These are phyloP conservation scores for Fusarium odoratissimum DNA, from an alignment of 2,329 filamentous ascomycete species.

Conservation along the genomic window DNA sequence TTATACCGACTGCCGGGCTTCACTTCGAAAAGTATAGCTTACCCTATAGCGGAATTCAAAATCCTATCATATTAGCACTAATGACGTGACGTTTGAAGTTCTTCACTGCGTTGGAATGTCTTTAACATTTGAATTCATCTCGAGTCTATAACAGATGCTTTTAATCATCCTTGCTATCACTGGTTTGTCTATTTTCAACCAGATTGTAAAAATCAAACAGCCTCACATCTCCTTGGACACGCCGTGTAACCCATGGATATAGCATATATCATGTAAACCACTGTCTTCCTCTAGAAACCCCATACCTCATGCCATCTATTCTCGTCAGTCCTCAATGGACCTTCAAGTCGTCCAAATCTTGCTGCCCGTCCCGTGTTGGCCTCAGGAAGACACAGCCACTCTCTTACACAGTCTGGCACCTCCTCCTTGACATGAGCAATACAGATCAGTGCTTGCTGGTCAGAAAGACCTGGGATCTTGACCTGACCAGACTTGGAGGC, in stretches of 20 bases:
- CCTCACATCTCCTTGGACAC: neutral
- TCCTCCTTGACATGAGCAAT: conserved; percentile 93
- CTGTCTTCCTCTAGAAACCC: conserved; percentile 53
- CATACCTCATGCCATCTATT: conserved; percentile 75
- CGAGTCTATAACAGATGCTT: neutral
- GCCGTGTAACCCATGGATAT: neutral
- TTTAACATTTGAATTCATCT: neutral
- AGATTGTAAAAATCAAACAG: neutral
- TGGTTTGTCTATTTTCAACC: neutral
- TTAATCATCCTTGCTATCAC: neutral
- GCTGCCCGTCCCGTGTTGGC: conserved; percentile 71
- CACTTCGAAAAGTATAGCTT: neutral
- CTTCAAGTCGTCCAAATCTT: conserved; percentile 72
- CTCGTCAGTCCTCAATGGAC: conserved; percentile 68
- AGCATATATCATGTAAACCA: neutral
- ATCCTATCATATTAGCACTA: neutral
- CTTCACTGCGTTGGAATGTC: no score
- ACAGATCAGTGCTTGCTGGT: conserved; percentile 85
- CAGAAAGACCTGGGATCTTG: conserved; percentile 70
- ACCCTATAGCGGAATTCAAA: conserved; percentile 4
- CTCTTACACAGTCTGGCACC: conserved; percentile 82
- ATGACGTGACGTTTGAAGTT: neutral
- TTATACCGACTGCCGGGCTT: conserved; percentile 25
- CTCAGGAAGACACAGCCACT: conserved; percentile 89
- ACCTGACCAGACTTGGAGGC: conserved; percentile 57